These are phyloP conservation scores for Kalanchoe fedtschenkoi DNA, from an alignment of 164 flowering plant genomes.

Conservation along the genomic window DNA sequence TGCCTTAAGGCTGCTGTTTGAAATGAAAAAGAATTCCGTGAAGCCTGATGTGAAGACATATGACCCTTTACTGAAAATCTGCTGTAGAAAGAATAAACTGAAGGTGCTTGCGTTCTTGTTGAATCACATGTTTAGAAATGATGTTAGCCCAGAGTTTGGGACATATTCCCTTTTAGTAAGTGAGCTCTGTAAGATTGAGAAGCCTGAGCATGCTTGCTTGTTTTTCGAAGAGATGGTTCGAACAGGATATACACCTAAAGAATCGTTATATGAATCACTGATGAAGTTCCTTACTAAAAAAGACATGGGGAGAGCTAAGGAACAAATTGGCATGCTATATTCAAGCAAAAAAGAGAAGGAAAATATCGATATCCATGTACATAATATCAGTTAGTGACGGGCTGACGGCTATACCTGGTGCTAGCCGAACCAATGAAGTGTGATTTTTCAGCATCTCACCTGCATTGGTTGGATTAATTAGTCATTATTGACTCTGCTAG, in stretches of 20 bases:
- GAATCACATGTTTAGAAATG: conserved; percentile 42
- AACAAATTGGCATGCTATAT: too few relatives aligned
- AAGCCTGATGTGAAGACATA: conserved; percentile 47
- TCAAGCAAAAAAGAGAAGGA: too few relatives aligned
- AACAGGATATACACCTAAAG: conserved; percentile 41
- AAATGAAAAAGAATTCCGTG: conserved; percentile 43
- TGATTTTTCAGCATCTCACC: too few relatives aligned
- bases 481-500: too few relatives aligned
- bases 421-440: too few relatives aligned
- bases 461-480: too few relatives aligned
- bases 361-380: too few relatives aligned
- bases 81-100: conserved; percentile 44
- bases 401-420: too few relatives aligned
- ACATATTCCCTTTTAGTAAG: conserved; percentile 40
- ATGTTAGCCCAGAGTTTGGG: conserved; percentile 38
- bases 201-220: conserved; percentile 33
- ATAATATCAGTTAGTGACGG: too few relatives aligned
- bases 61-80: conserved; percentile 46
- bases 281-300: too few relatives aligned
- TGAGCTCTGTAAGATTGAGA: conserved; percentile 39
- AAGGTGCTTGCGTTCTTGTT: conserved; percentile 39
- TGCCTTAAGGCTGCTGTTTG: conserved; percentile 34
- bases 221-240: conserved; percentile 45
- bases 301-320: too few relatives aligned
- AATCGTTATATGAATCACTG: too few relatives aligned